Conservation (phyloP, 352 stramenopile species). For the Blastocystis sp. region DNA sequence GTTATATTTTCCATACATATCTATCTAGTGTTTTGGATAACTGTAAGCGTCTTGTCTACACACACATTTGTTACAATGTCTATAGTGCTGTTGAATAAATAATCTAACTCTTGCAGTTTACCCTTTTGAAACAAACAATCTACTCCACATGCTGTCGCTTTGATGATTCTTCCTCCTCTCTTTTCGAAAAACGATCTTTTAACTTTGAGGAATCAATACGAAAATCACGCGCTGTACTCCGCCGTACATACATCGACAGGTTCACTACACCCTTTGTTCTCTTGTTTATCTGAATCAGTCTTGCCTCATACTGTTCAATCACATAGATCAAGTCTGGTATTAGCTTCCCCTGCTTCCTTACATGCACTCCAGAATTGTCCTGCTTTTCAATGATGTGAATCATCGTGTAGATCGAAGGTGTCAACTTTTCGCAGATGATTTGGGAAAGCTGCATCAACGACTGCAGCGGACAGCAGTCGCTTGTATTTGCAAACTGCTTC, state of each 20-base stretch:
- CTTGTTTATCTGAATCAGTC: constrained; percentile 39
- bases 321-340: constrained; percentile 14
- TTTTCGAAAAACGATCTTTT: not conserved
- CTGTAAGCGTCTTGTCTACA: too few relatives aligned
- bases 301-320: constrained; percentile 41
- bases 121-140: not conserved
- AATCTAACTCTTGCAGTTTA: too few relatives aligned
- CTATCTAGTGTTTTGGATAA: too few relatives aligned
- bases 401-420: not conserved
- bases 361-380: not conserved
- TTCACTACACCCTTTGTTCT: constrained; percentile 40
- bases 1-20: too few relatives aligned
- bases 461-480: not conserved
- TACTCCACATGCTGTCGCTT: not conserved
- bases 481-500: not conserved
- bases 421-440: not conserved
- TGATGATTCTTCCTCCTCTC: not conserved
- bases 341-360: constrained; percentile 14
- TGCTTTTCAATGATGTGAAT: not conserved
- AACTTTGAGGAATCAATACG: constrained; percentile 28
- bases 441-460: not conserved
- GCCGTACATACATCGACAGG: not conserved
- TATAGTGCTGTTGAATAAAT: too few relatives aligned
- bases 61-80: too few relatives aligned
- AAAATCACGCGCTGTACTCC: constrained; percentile 14